Evolutionary conservation across 805 yeast species (phyloP), one percentile per base, ranked within the genome.

Genomic region (Peterozyma toletana): DNA sequence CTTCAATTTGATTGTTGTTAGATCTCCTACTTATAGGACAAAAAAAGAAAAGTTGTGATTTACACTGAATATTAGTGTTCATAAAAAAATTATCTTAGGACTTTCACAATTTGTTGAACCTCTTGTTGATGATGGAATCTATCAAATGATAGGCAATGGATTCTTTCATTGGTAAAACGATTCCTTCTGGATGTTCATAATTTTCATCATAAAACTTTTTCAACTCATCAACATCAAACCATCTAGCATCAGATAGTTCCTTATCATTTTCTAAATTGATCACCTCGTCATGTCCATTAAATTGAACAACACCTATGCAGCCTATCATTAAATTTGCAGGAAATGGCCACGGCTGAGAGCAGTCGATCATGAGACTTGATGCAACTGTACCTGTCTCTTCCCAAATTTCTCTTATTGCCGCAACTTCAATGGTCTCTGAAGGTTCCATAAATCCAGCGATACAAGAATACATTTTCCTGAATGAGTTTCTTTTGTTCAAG

Each of bases 361-460:
- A 70, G 17, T 83, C 63, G 42, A 91, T 72, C 41, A 70, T 63
- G 29, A 91, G 83, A 29, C 72, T 60, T 3, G 62, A 51, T 42
- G 79, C 80, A 42, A 64, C 71, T 33, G 88, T 84, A 7, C 99
- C 99, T 5, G 97, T 83, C 62, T 91, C 99, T 60, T 91, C 99
- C 88, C 93, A 90, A 30, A 86, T 83, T 60, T 91, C 99, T 50
- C 99, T 70, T 38, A 81, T 68, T 17, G 91, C 85, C 11, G 96
- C 93, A 39, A 78, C 82, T 62, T 91, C 98, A 16, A 91, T 79
- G 2, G 95, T 79, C 65, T 91, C 99, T 29, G 90, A 84, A 1
- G 96, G 96, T 60, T 91, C 99, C 78, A 91, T 80, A 62, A 93
- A 93, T 3, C 98, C 99, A 3, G 98, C 96, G 42, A 95, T 77